Base-by-base conservation (phyloP, 202 grass and related monocot species). In the Bolboschoenoplectus hybrid region DNA sequence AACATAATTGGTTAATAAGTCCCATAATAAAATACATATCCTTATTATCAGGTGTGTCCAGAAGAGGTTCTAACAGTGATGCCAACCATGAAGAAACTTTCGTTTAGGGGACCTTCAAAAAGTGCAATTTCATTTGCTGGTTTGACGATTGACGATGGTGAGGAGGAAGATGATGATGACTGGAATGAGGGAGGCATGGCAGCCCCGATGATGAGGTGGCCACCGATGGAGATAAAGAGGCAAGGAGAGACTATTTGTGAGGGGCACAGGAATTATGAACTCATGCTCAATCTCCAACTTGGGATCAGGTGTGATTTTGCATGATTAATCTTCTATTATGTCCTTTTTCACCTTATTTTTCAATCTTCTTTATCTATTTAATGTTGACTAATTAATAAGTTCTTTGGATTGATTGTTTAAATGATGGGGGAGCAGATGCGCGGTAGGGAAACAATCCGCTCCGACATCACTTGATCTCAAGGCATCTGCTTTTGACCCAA, bases 201-300 rank as follows among this genome's bases (percentile, higher is more conserved):
- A 7, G 80, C 85, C 57, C 78, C 77, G 34, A 87, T 87, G 7
- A 85, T 79, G 89, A 81, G 82, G 63, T 71, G 82, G 49, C 91
- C 81, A 83, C 87, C 87, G 3, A 88, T 50, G 81, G 87, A 86
- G 71, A 89, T 87, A 66, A 98, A 94, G 90, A 98, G 93, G 82
- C 96, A 95, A 74, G 93, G 96, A 39, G 96, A 98, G 82, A 90
- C 93, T 4, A 98, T 98, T 10, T 93, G 92, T 52, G 94, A 94
- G 72, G 96, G 96, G 1, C 96, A 98, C 81, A 92, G 93, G 82
- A 98, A 98, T 87, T 98, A 95, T 43, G 93, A 98, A 77, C 93
- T 98, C 85, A 98, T 98, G 93, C 93, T 98, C 50, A 98, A 94
- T 90, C 80, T 98, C 51, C 95, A 95, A 84, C 95, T 98, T 14